Evolutionary conservation across 352 stramenopile genomes (phyloP), one percentile per base, ranked within the genome.

Genomic region (Elongisporangium anandrum): DNA sequence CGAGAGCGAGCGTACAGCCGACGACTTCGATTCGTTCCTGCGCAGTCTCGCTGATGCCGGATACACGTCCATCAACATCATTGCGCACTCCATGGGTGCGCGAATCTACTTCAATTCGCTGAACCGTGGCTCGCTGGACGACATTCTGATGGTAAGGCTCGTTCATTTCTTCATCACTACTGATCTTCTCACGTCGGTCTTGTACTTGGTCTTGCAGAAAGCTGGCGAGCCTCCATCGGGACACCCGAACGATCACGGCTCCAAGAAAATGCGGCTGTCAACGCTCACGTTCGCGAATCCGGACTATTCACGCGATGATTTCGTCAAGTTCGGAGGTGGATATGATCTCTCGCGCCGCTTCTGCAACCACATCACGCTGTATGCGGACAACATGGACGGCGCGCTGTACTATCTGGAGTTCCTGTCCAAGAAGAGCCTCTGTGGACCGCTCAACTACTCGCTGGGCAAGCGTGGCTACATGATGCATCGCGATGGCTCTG

Each of bases 241-340:
- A 2, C 34, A 45, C 5, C 34, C 34, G 34, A 16, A 45, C 34
- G 34, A 45, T 9, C 22, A 8, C 9, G 47, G 34, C 47, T 9
- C 21, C 52, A 70, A 22, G 3, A 60, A 68, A 9, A 53, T 81
- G 39, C 57, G 68, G 51, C 60, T 87, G 4, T 70, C 73, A 15
- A 94, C 63, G 17, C 73, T 96, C 5, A 95, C 75, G 4, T 79
- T 96, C 22, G 74, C 75, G 20, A 95, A 96, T 50, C 81, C 85
- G 4, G 85, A 95, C 61, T 96, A 91, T 57, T 72, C 85, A 8
- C 63, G 84, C 12, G 61, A 77, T 20, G 75, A 82, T 39, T 96
- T 95, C 57, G 66, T 75, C 2, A 70, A 84, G 29, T 71, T 75
- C 45, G 78, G 70, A 15, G 77, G 77, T 50, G 70, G 59, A 0